Conservation (phyloP, 2,329 filamentous ascomycete genomes). For the Xylaria sp. region DNA sequence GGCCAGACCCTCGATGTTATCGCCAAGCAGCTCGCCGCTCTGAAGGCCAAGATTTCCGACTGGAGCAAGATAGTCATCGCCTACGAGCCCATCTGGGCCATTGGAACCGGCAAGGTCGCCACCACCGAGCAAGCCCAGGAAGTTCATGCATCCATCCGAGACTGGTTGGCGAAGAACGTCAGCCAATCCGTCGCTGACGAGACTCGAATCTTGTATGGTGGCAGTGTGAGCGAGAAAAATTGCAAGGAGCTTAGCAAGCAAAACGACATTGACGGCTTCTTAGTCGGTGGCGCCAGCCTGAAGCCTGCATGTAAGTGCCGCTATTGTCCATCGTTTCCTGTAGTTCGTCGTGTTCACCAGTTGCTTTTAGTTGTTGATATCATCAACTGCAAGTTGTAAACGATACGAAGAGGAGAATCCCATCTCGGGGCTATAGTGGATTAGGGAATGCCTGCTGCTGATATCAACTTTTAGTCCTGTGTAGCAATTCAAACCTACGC, state of each 20-base stretch:
- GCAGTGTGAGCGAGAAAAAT: constrained; percentile 98
- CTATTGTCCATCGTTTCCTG: background rate
- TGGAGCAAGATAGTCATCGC: constrained; percentile 96
- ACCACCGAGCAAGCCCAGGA: constrained; percentile 90
- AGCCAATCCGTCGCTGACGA: constrained; percentile 76
- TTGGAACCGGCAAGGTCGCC: constrained; percentile 92
- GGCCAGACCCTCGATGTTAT: constrained; percentile 85
- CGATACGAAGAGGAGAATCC: background rate
- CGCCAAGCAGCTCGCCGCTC: constrained; percentile 82
- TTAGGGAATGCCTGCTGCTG: background rate
- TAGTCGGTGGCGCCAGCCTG: constrained; percentile 93
- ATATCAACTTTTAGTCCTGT: constrained; percentile 8
- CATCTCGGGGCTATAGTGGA: constrained; percentile 11
- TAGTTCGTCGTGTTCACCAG: constrained; percentile 7
- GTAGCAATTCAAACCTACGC: constrained; percentile 5
- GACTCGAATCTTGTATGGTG: constrained; percentile 95
- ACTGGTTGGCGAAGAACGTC: constrained; percentile 84
- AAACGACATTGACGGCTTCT: constrained; percentile 95
- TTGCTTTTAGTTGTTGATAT: constrained; percentile 62
- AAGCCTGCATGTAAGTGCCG: constrained; percentile 85
- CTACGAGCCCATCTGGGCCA: constrained; percentile 98
- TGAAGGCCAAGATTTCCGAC: constrained; percentile 76
- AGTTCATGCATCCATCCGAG: constrained; percentile 88
- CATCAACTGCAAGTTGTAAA: constrained; percentile 62
- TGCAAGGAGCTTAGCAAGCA: constrained; percentile 90